Conservation (phyloP, 1,284 basidiomycete genomes). For the Porphyrellus sp. region DNA sequence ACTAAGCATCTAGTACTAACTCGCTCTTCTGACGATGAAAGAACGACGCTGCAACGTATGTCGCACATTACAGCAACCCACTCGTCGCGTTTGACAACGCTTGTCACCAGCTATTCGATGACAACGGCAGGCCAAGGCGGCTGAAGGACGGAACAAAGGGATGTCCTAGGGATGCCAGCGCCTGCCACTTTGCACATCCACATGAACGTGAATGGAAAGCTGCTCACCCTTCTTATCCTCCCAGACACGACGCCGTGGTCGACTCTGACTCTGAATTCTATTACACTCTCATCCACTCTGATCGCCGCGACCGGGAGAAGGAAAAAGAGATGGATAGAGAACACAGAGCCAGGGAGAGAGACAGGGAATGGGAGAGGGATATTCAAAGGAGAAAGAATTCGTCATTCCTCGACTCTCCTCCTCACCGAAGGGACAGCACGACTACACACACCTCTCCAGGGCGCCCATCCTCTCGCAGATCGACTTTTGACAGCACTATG, state of each 20-base stretch:
- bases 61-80: slow-evolving; percentile 3
- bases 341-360: slow-evolving; percentile 6
- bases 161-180: slow-evolving; percentile 20
- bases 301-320: slow-evolving; percentile 18
- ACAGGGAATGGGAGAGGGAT: slow-evolving; percentile 5
- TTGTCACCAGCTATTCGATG: slow-evolving; percentile 26
- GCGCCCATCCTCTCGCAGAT: slow-evolving; percentile 14
- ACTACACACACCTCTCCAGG: slow-evolving; percentile 11
- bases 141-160: slow-evolving; percentile 24
- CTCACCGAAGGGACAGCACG: slow-evolving; percentile 21
- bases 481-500: slow-evolving; percentile 14
- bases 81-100: slow-evolving; percentile 9
- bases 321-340: slow-evolving; percentile 11
- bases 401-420: slow-evolving; percentile 11
- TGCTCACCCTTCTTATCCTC: slow-evolving; percentile 27
- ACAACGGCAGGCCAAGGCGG: slow-evolving; percentile 27
- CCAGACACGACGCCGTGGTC: slow-evolving; percentile 18
- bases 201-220: slow-evolving; percentile 28
- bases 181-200: slow-evolving; percentile 30
- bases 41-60: slow-evolving; percentile 33
- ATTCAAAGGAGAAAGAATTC: slow-evolving; percentile 7
- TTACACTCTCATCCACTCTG: slow-evolving; percentile 14
- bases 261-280: slow-evolving; percentile 27
- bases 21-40: slow-evolving; percentile 12
- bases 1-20: not conserved